These are phyloP conservation scores for Yamadazyma atlantica DNA, from an alignment of 1,139 yeast genomes.

Conservation along the genomic window DNA sequence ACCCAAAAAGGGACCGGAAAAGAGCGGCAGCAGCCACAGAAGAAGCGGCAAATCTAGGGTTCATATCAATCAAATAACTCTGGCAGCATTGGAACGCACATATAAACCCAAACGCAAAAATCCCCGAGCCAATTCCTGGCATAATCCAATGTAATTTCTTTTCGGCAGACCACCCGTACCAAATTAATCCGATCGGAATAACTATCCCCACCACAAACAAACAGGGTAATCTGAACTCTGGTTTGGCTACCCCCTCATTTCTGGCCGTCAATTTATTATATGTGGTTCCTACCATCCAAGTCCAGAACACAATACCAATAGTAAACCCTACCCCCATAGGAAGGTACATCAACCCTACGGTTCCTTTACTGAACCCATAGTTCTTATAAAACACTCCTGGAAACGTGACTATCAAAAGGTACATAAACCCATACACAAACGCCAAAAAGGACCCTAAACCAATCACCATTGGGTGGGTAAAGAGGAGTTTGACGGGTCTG, in stretches of 20 bases:
- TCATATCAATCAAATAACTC: constrained; percentile 47
- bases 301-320: constrained; percentile 43
- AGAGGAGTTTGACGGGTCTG: constrained; percentile 38
- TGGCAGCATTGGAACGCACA: constrained; percentile 47
- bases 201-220: constrained; percentile 35
- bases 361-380: constrained; percentile 36
- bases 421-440: constrained; percentile 48
- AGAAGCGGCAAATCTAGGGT: constrained; percentile 43
- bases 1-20: constrained; percentile 44
- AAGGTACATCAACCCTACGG: constrained; percentile 43
- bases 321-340: constrained; percentile 48
- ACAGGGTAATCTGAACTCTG: constrained; percentile 46
- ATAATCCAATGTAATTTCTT: constrained; percentile 44
- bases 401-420: constrained; percentile 46
- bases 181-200: constrained; percentile 42
- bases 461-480: constrained; percentile 47
- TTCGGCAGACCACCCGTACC: constrained; percentile 51
- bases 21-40: constrained; percentile 51
- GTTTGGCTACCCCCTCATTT: constrained; percentile 40
- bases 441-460: constrained; percentile 50
- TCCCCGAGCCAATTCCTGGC: constrained; percentile 45
- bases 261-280: constrained; percentile 27
- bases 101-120: constrained; percentile 45
- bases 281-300: constrained; percentile 29
- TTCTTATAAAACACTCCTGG: constrained; percentile 34